Percentiles rank a stretch among this genome's conserved stretches.
These are phyloP conservation scores for Pezicula rhizophila DNA, from an alignment of 2,329 filamentous ascomycete species.

Conservation along the genomic window DNA sequence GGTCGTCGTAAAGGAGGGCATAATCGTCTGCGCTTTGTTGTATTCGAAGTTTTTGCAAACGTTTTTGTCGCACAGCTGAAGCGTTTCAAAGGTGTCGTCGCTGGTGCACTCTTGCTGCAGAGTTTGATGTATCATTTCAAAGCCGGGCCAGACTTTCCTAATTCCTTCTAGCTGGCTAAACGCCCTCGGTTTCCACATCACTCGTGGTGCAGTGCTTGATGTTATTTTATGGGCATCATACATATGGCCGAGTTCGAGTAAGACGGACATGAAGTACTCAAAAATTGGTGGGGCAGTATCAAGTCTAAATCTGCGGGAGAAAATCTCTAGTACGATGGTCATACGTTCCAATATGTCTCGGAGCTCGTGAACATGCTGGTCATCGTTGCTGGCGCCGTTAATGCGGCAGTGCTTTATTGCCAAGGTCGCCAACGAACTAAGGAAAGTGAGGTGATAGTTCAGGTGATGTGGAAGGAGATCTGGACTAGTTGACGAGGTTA, in stretches of 20 bases:
- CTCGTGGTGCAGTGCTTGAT: neutral
- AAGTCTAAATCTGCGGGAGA: slow-evolving; percentile 16
- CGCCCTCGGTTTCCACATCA: neutral
- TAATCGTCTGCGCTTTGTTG: too few species aligned
- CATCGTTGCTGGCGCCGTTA: neutral
- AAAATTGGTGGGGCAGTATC: slow-evolving; percentile 30
- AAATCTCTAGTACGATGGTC: neutral
- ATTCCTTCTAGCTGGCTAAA: neutral
- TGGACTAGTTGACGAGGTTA: neutral
- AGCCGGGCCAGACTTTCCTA: neutral
- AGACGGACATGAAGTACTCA: slow-evolving; percentile 22
- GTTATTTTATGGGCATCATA: neutral
- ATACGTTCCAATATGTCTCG: too few species aligned
- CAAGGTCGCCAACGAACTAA: neutral
- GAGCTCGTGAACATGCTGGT: neutral
- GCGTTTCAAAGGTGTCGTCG: too few species aligned
- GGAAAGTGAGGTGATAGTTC: slow-evolving; percentile 2
- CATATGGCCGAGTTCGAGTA: neutral
- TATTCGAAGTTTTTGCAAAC: too few species aligned
- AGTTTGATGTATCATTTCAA: too few species aligned
- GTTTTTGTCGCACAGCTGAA: too few species aligned
- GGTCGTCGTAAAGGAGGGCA: too few species aligned
- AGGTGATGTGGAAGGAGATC: slow-evolving; percentile 8
- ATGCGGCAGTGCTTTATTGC: neutral
- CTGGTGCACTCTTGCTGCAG: too few species aligned